A percentile compares a stretch with the other conserved stretches of the same genome.
phyloP scores from a whole-genome alignment of 352 stramenopile genomes.

The Pythium biforme region DNA sequence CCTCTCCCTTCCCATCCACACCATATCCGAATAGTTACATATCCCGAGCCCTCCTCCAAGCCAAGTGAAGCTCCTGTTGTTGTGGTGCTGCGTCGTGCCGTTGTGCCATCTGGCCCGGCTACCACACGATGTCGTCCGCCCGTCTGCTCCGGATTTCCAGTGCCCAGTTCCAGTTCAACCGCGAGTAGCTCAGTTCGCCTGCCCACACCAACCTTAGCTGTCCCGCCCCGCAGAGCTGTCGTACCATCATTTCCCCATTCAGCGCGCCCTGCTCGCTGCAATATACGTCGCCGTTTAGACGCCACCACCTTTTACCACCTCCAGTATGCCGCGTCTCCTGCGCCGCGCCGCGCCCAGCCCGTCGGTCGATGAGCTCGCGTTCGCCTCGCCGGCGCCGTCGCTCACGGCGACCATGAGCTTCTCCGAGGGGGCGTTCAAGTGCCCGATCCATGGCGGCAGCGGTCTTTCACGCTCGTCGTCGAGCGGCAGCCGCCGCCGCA shows the following conservation, averaged over 20 bases:
- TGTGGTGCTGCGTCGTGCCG: conserved; percentile 5
- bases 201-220: neutral
- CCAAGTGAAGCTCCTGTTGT: conserved; percentile 10
- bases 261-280: conserved; percentile 11
- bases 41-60: neutral
- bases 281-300: neutral
- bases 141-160: conserved; percentile 22
- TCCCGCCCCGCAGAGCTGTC: no score
- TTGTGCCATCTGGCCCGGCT: conserved; percentile 1
- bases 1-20: conserved; percentile 1
- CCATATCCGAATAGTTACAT: neutral
- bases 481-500: conserved; percentile 21
- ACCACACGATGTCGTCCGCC: conserved; percentile 8
- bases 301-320: neutral
- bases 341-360: conserved; percentile 63
- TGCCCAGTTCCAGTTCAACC: conserved; percentile 22
- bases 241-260: conserved; percentile 19
- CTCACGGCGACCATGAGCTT: conserved; percentile 24
- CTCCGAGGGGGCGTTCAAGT: conserved; percentile 13
- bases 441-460: conserved; percentile 16
- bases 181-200: conserved; percentile 6
- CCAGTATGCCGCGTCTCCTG: conserved; percentile 68
- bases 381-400: conserved; percentile 36
- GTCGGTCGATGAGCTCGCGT: conserved; percentile 70
- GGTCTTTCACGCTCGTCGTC: conserved; percentile 12